A percentile compares a stretch with the other conserved stretches of the same genome.
Conservation (phyloP, 164 flowering plant genomes). For the Pachysandra terminalis region DNA sequence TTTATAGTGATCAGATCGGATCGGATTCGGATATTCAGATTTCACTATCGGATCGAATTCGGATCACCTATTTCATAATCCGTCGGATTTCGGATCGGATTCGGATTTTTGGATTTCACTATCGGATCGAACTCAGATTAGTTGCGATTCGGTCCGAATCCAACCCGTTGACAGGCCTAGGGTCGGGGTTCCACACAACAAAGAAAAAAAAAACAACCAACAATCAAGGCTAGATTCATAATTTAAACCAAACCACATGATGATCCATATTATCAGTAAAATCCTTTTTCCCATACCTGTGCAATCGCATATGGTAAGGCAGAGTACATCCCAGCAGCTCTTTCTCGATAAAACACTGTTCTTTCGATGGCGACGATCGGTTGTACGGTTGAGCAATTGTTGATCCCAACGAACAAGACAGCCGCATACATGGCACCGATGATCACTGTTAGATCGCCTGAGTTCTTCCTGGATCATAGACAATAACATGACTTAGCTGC, state of each 20-base stretch:
- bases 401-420: conserved; percentile 67
- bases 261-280: not conserved
- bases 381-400: conserved; percentile 67
- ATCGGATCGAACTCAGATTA: no score
- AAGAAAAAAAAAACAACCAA: no score
- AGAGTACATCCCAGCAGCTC: conserved; percentile 92
- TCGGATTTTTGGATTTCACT: no score
- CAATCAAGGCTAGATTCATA: not conserved
- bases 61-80: no score
- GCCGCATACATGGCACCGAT: conserved; percentile 78
- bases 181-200: no score
- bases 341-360: conserved; percentile 79
- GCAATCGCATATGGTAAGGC: conserved; percentile 84
- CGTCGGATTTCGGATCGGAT: no score
- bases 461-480: conserved; percentile 32
- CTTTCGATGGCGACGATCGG: conserved; percentile 79
- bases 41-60: no score
- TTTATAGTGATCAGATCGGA: no score
- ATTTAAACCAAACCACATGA: not conserved
- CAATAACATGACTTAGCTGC: not conserved
- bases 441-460: conserved; percentile 38
- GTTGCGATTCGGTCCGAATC: no score
- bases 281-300: conserved; percentile 42
- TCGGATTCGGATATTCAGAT: no score
- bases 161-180: no score